Evolutionary conservation across 306 rosid species (phyloP).

Genomic region (Chamaecrista fasciculata): DNA sequence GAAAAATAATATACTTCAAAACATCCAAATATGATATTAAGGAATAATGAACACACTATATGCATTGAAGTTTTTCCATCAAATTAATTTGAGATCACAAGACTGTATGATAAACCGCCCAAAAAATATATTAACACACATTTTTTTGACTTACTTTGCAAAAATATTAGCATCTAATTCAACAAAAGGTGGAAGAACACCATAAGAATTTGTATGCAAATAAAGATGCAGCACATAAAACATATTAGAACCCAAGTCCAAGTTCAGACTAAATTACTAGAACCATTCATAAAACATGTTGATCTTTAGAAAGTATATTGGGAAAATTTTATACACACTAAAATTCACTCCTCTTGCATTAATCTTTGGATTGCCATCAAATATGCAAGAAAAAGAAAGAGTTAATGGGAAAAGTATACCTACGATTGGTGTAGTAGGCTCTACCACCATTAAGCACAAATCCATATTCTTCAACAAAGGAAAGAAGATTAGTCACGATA

Average conservation of each 20-base stretch:
- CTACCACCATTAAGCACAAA: constrained; percentile 87
- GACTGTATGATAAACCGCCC: constrained; percentile 2
- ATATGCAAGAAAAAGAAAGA: neutral
- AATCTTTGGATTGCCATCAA: neutral
- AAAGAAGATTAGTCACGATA: constrained; percentile 68
- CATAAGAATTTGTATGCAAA: neutral
- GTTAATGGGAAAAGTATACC: constrained; percentile 39
- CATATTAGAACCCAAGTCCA: neutral
- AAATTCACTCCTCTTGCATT: neutral
- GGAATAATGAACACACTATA: constrained; percentile 1
- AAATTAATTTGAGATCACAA: constrained; percentile 6
- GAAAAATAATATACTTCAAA: neutral
- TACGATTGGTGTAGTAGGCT: constrained; percentile 79
- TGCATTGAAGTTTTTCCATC: neutral
- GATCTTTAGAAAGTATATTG: neutral
- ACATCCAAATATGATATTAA: neutral
- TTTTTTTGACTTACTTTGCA: neutral
- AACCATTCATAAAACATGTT: neutral
- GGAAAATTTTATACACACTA: neutral
- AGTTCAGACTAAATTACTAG: neutral
- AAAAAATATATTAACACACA: too few relatives aligned
- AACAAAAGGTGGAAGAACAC: constrained; percentile 3
- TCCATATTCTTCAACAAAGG: constrained; percentile 65
- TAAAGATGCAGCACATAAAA: neutral
- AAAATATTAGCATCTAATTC: constrained; percentile 3